phyloP scores from a whole-genome alignment of 2,329 filamentous ascomycete species.

The Claviceps sorghi region DNA sequence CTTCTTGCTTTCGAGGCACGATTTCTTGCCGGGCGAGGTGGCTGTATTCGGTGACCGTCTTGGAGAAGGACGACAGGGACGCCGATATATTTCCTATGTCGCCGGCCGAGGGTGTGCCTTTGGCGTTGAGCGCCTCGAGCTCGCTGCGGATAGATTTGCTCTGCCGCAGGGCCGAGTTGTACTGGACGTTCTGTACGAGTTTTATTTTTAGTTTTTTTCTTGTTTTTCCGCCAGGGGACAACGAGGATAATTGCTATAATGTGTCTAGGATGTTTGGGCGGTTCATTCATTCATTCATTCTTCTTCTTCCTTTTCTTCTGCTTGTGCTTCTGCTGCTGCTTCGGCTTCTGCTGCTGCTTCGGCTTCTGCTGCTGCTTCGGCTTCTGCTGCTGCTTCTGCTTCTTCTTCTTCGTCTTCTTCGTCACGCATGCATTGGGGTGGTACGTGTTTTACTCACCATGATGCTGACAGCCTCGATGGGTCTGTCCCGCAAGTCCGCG shows the following conservation, averaged over 20 bases:
- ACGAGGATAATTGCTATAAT: too few species aligned
- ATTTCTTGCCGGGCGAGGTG: constrained; percentile 75
- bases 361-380: too few species aligned
- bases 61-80: constrained; percentile 64
- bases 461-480: background rate
- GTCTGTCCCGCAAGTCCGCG: background rate
- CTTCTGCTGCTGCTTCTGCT: too few species aligned
- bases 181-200: constrained; percentile 54
- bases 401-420: background rate
- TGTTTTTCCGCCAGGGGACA: background rate
- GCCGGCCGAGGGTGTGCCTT: constrained; percentile 43
- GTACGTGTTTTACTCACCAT: background rate
- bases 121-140: constrained; percentile 53
- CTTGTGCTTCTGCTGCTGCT: too few species aligned
- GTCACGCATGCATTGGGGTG: background rate
- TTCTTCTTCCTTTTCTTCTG: background rate
- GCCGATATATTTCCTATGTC: constrained; percentile 57
- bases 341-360: too few species aligned
- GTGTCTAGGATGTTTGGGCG: too few species aligned
- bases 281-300: too few species aligned
- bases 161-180: constrained; percentile 76
- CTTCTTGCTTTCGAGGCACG: constrained; percentile 79
- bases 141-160: constrained; percentile 66
- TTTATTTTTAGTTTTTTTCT: background rate
- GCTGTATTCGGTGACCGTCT: constrained; percentile 87